Base-by-base conservation (phyloP, 1,284 basidiomycete species). In the Xerocomus minutiporus region DNA sequence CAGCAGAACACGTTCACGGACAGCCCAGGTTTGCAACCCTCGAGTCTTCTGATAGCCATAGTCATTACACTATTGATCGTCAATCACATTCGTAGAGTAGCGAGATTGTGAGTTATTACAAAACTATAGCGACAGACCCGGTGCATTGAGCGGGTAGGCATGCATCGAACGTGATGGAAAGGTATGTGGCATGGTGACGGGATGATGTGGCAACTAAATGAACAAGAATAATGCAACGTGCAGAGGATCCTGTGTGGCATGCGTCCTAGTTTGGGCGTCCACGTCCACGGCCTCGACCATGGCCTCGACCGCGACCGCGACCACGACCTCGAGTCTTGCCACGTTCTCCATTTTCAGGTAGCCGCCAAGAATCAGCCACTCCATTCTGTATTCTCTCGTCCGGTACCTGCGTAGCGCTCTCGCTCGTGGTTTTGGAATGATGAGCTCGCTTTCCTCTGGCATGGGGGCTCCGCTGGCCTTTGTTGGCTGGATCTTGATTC, bases 241-340 rank as follows among this genome's bases (percentile, higher is more conserved):
- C 41, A 46, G 47, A 36, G 54, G 34, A 39, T 34, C 25, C 32
- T 34, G 48, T 31, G 25, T 50, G 38, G 56, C 52, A 35, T 47
- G 46, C 40, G 50, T 45, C 44, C 50, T 56, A 57, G 53, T 54
- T 54, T 20, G 51, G 51, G 25, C 38, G 51, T 48, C 57, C 57
- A 46, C 60, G 58, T 28, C 61, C 57, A 41, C 57, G 67, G 39
- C 55, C 65, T 51, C 60, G 65, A 46, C 62, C 52, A 1, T 46
- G 44, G 40, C 58, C 59, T 46, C 61, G 62, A 35, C 62, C 65
- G 1, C 59, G 69, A 20, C 68, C 66, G 1, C 58, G 63, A 15
- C 72, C 71, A 36, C 72, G 70, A 20, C 72, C 73, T 50, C 73
- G 72, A 38, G 75, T 71, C 43, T 71, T 69, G 34, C 72, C 72